Conservation (phyloP, 1,139 yeast genomes). For the Geotrichum bryndzae region DNA sequence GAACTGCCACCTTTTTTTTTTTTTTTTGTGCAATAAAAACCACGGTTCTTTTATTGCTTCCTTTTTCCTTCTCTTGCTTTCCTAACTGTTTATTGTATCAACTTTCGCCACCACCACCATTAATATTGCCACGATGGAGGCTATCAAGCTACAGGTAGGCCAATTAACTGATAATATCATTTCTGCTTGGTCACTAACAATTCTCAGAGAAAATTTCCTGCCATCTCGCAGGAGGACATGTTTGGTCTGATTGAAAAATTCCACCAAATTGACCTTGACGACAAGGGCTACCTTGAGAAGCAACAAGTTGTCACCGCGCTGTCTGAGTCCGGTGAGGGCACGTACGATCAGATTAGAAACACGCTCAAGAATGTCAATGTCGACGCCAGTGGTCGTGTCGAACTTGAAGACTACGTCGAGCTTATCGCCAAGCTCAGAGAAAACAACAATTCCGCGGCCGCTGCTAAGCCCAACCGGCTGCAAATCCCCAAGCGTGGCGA, state of each 20-base stretch:
- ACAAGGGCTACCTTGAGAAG: constrained; percentile 93
- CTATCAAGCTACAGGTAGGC: constrained; percentile 40
- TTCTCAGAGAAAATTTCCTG: constrained; percentile 70
- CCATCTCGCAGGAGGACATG: constrained; percentile 76
- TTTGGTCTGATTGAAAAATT: constrained; percentile 79
- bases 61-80: neutral
- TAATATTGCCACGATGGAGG: constrained; percentile 38
- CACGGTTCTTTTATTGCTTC: neutral
- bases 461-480: constrained; percentile 16
- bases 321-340: constrained; percentile 68
- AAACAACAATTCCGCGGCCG: constrained; percentile 27
- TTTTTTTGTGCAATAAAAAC: neutral
- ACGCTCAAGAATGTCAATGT: constrained; percentile 84
- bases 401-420: constrained; percentile 91
- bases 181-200: neutral
- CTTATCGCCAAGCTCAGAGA: constrained; percentile 41
- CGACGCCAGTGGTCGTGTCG: constrained; percentile 96
- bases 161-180: neutral
- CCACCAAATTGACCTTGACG: constrained; percentile 78
- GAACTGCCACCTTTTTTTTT: neutral
- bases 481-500: constrained; percentile 23
- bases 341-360: constrained; percentile 91
- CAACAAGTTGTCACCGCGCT: constrained; percentile 82
- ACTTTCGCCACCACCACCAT: neutral
- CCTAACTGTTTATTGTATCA: neutral